These are phyloP conservation scores for Aspergillus uvarum DNA, from an alignment of 2,329 filamentous ascomycete species.

Conservation along the genomic window DNA sequence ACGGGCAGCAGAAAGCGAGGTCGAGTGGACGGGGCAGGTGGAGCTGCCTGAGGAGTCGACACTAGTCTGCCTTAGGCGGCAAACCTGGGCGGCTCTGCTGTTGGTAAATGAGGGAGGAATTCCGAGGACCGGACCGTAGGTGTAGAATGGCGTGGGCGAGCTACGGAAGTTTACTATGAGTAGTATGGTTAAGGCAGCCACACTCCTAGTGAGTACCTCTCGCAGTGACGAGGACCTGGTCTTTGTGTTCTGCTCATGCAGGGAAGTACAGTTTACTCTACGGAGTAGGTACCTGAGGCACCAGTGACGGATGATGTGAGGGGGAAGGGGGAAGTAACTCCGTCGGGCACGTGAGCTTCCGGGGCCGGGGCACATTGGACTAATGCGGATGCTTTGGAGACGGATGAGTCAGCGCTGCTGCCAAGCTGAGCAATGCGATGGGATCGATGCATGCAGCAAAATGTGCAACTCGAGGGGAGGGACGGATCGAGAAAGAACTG, in stretches of 20 bases:
- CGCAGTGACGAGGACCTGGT: not conserved
- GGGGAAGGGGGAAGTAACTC: not conserved
- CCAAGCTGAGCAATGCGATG: not conserved
- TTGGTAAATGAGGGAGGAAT: not conserved
- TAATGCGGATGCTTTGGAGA: not conserved
- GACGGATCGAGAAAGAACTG: too few relatives aligned
- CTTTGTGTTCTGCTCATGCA: not conserved
- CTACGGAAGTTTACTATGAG: not conserved
- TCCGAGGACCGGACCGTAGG: not conserved
- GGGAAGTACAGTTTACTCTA: not conserved
- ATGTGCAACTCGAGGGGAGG: not conserved
- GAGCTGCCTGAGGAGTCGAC: conserved; percentile 21
- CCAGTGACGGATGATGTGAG: not conserved
- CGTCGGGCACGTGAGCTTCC: not conserved
- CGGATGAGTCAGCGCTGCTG: not conserved
- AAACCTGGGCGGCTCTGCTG: not conserved
- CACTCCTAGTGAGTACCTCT: not conserved
- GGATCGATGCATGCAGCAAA: not conserved
- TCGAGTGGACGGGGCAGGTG: conserved; percentile 25
- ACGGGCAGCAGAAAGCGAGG: conserved; percentile 28
- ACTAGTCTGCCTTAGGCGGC: conserved; percentile 11
- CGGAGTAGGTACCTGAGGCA: too few relatives aligned
- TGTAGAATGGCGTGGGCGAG: not conserved
- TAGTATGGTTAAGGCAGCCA: not conserved
- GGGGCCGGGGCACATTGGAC: too few relatives aligned